Percentiles rank a stretch among this genome's conserved stretches.
Conservation (phyloP, 768 basidiomycete genomes). For the Rhodotorula taiwanensis region DNA sequence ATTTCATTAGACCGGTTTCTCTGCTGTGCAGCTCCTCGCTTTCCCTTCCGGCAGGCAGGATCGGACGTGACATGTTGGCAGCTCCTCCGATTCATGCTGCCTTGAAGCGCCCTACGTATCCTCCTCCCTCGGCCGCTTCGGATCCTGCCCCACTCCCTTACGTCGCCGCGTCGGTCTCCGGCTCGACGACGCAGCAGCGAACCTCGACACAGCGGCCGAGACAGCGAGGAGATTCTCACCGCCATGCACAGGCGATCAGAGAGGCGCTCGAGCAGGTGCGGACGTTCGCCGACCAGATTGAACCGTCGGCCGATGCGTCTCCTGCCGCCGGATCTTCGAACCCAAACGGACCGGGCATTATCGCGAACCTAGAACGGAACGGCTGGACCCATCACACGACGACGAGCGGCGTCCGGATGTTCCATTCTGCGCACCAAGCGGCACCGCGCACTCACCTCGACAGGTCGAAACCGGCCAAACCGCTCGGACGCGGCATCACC, state of each 20-base stretch:
- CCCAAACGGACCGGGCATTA: slow-evolving; percentile 14
- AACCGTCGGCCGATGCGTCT: not conserved
- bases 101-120: not conserved
- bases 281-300: not conserved
- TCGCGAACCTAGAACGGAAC: slow-evolving; percentile 17
- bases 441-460: not conserved
- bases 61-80: slow-evolving; percentile 2
- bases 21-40: no score
- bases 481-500: not conserved
- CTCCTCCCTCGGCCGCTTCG: not conserved
- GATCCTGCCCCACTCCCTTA: not conserved
- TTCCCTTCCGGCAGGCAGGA: no score
- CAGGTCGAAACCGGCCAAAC: not conserved
- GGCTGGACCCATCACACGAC: slow-evolving; percentile 22
- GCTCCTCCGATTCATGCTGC: not conserved
- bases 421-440: slow-evolving; percentile 10
- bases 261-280: slow-evolving; percentile 1
- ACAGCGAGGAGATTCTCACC: not conserved
- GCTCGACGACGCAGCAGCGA: no score
- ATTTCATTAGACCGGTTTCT: no score
- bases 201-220: no score
- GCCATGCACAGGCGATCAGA: not conserved
- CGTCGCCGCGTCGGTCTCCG: not conserved
- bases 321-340: not conserved
- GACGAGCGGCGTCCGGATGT: slow-evolving; percentile 20